Evolutionary conservation across 257 asterid species (phyloP).

Genomic region (Solanum corneliomulleri): DNA sequence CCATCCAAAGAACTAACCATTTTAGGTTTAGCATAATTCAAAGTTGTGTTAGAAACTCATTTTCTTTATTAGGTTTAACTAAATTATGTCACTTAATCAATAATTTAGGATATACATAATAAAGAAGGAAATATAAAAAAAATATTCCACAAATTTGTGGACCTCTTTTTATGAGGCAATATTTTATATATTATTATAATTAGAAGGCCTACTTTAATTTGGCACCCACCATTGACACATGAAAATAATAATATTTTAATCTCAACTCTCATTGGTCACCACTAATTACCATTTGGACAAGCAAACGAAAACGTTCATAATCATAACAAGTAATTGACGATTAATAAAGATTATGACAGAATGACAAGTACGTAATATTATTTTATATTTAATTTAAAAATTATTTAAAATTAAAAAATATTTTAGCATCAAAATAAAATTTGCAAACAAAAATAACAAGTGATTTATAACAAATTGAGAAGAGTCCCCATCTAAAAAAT

Average conservation of each 20-base stretch:
- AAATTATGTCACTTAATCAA: background rate
- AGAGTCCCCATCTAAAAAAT: background rate
- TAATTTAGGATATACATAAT: background rate
- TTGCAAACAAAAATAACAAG: background rate
- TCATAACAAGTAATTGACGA: background rate
- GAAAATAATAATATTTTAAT: background rate
- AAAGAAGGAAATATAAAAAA: no score
- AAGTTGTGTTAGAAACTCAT: background rate
- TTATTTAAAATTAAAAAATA: background rate
- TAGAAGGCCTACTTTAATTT: background rate
- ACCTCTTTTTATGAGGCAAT: background rate
- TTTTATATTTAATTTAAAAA: background rate
- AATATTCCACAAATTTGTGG: background rate
- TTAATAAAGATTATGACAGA: background rate
- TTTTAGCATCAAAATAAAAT: background rate
- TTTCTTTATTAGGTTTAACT: background rate
- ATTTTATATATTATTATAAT: background rate
- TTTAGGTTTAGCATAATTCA: background rate
- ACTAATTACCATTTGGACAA: background rate
- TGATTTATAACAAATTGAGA: background rate
- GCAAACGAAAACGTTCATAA: background rate
- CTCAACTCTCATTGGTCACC: background rate
- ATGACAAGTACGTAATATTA: fast-evolving
- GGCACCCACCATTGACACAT: background rate
- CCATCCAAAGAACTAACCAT: background rate